These are phyloP conservation scores for Groenewaldozyma auringiensis DNA, from an alignment of 1,139 yeast species.

Conservation along the genomic window DNA sequence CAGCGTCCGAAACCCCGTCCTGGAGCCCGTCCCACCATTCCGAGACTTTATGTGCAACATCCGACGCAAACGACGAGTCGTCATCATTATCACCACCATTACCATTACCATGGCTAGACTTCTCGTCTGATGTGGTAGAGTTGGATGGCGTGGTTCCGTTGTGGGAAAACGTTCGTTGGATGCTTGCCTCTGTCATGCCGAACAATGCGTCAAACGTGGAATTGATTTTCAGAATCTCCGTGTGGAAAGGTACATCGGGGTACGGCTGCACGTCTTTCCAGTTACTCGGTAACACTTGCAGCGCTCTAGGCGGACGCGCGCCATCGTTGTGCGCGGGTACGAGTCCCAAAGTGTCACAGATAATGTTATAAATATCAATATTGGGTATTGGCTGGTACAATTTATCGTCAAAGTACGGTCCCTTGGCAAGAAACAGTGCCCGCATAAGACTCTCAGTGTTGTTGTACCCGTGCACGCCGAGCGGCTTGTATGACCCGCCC, in stretches of 20 bases:
- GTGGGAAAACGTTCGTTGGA: not conserved
- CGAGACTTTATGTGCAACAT: slow-evolving; percentile 2
- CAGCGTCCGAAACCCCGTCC: slow-evolving; percentile 9
- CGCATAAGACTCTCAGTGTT: slow-evolving; percentile 73
- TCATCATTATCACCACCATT: not conserved
- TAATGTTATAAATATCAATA: slow-evolving; percentile 61
- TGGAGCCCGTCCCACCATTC: slow-evolving; percentile 10
- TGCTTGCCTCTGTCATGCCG: slow-evolving; percentile 7
- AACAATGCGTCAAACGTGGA: slow-evolving; percentile 30
- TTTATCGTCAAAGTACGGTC: slow-evolving; percentile 59
- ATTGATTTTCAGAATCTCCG: slow-evolving; percentile 23
- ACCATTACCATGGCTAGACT: not conserved
- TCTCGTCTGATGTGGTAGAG: not conserved
- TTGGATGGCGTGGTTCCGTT: not conserved
- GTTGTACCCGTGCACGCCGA: slow-evolving; percentile 81
- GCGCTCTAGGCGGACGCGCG: slow-evolving; percentile 24
- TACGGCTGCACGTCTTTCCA: slow-evolving; percentile 52
- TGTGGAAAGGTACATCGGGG: slow-evolving; percentile 49
- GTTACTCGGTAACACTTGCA: slow-evolving; percentile 34
- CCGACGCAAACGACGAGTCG: not conserved
- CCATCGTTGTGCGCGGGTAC: slow-evolving; percentile 59
- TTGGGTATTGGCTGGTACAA: slow-evolving; percentile 59
- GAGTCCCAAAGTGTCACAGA: slow-evolving; percentile 61
- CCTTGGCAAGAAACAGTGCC: slow-evolving; percentile 69
- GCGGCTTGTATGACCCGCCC: slow-evolving; percentile 46